phyloP scores from a whole-genome alignment of 1,284 basidiomycete species.

The Heterobasidion irregulare region DNA sequence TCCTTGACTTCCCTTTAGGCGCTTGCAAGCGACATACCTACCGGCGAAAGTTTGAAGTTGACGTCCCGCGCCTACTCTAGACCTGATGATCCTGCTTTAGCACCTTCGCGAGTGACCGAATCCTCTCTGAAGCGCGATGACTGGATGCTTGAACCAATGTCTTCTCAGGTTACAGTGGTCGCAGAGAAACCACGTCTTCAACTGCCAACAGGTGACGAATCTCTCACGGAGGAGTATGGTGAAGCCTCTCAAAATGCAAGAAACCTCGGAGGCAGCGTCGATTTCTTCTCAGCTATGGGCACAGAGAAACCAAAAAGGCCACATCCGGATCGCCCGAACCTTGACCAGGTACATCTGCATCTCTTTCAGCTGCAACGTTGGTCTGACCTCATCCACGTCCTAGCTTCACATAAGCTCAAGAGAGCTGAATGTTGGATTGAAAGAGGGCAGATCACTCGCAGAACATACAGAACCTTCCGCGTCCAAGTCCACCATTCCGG shows the following conservation, averaged over 20 bases:
- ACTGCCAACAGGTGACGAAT: constrained; percentile 31
- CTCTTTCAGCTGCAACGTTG: not conserved
- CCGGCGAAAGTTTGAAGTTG: constrained; percentile 63
- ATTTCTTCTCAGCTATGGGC: constrained; percentile 84
- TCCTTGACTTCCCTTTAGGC: constrained; percentile 28
- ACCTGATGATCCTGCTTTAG: constrained; percentile 35
- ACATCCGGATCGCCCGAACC: constrained; percentile 56
- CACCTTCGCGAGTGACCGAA: constrained; percentile 34
- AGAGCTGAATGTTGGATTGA: constrained; percentile 79
- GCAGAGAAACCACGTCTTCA: constrained; percentile 13
- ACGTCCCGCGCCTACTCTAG: constrained; percentile 45
- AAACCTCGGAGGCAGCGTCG: constrained; percentile 46
- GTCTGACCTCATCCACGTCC: not conserved
- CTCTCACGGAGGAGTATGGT: constrained; percentile 66
- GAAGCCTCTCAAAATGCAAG: constrained; percentile 42
- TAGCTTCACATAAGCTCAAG: constrained; percentile 57
- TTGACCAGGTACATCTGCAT: constrained; percentile 49
- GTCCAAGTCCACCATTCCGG: constrained; percentile 55
- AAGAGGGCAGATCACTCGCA: constrained; percentile 49
- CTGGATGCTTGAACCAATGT: constrained; percentile 75
- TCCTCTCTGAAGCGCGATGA: constrained; percentile 64
- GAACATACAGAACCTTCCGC: constrained; percentile 41
- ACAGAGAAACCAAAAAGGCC: constrained; percentile 66
- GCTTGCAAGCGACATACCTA: constrained; percentile 70
- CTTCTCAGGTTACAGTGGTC: constrained; percentile 18